Percentiles rank a stretch among this genome's conserved stretches.
phyloP scores from a whole-genome alignment of 1,139 yeast species.

The Lodderomyces parapsilosis region DNA sequence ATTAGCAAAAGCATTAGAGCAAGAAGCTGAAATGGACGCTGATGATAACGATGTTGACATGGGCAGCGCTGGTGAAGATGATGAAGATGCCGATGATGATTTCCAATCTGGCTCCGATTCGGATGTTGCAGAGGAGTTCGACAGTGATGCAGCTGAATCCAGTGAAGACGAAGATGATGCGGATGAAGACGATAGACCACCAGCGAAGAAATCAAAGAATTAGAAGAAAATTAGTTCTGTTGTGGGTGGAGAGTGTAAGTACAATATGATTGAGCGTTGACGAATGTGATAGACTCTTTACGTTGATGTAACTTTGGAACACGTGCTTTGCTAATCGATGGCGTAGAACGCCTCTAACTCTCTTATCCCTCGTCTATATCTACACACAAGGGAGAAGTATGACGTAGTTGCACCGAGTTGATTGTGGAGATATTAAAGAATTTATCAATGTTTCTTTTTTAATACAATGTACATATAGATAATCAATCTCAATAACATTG shows the following conservation, averaged over 20 bases:
- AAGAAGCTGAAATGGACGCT: constrained; percentile 66
- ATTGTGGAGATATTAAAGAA: too few relatives aligned
- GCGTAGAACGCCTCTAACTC: too few relatives aligned
- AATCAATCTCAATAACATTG: constrained; percentile 5
- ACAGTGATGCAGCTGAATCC: constrained; percentile 59
- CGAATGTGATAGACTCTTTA: too few relatives aligned
- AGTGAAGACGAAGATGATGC: constrained; percentile 33
- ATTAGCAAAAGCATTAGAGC: constrained; percentile 74
- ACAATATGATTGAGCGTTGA: too few relatives aligned
- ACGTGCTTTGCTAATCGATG: too few relatives aligned
- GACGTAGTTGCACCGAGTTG: not conserved
- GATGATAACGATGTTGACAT: constrained; percentile 58
- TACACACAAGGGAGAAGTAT: not conserved
- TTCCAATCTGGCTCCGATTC: constrained; percentile 60
- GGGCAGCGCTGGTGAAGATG: constrained; percentile 75
- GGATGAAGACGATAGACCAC: constrained; percentile 37
- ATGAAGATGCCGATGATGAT: constrained; percentile 68
- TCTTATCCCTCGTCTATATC: too few relatives aligned
- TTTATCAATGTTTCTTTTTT: not conserved
- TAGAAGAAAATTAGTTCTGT: not conserved
- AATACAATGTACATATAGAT: not conserved
- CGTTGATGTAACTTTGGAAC: too few relatives aligned
- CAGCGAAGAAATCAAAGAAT: constrained; percentile 37
- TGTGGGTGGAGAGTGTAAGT: not conserved
- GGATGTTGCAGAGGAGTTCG: constrained; percentile 87